Evolutionary conservation across 768 basidiomycete species (phyloP), one percentile per base, ranked within the genome.

Genomic region (Scleroderma citrinum): DNA sequence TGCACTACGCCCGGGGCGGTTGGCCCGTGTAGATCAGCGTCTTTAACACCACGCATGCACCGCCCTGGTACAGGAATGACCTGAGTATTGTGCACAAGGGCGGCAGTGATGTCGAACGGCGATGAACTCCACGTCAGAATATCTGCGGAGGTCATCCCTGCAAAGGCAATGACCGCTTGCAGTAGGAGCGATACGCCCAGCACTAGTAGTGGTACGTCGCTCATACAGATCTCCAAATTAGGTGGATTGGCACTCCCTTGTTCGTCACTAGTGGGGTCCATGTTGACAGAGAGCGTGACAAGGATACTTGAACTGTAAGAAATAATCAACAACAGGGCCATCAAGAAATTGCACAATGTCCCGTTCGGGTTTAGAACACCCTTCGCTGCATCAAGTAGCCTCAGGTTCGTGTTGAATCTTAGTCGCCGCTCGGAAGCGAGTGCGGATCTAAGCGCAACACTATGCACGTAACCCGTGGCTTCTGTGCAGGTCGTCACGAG

Each of bases 41-140:
- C 51, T 5, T 42, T 46, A 13, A 63, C 59, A 35, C 59, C 48
- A n/a, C 35, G 50, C 67, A 67, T 67, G 24, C 67, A 65, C 10
- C 44, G 61, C 4, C 53, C 59, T 3, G 51, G 32, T 21, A 55
- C 50, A 1, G 47, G 56, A 3, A 56, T 0, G 38, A 67, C 56
- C 8, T 57, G 57, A 2, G 56, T 50, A 8, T 67, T 59, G 16
- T 62, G 58, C 12, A 68, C 49, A 23, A 67, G 50, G 2, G 65
- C 67, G 1, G 67, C 63, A 3, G 65, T 63, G 1, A 60, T 51
- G 12, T 64, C 65, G 14, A 69, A 55, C 16, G 61, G 51, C 1
- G 65, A 67, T 24, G 65, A 61, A 17, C 67, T 68, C 67, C 67
- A 67, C 10, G 67, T 67, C 39, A 59, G 31, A 30, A 67, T 52